A percentile compares a stretch with the other conserved stretches of the same genome.
Conservation (phyloP, 495 filamentous ascomycete genomes). For the Staphylotrichum longicolle region DNA sequence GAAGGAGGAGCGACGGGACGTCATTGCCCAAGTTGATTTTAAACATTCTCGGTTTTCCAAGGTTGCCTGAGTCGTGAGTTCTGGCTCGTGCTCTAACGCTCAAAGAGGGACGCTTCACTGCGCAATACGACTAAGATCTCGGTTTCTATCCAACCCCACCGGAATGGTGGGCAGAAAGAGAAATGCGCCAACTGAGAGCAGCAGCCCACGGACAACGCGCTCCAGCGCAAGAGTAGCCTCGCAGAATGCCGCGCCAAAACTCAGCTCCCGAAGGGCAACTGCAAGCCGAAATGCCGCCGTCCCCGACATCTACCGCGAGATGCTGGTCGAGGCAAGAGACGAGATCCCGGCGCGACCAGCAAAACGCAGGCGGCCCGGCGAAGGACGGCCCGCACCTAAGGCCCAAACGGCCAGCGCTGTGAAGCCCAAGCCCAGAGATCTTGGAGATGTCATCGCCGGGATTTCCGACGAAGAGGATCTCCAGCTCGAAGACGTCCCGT, state of each 20-base stretch:
- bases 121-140: no score
- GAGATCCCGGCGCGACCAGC: constrained; percentile 32
- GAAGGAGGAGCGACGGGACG: background rate
- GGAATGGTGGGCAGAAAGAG: constrained; percentile 31
- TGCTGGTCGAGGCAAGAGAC: constrained; percentile 21
- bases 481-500: constrained; percentile 40
- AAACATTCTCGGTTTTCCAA: no score
- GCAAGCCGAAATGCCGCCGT: constrained; percentile 8
- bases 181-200: constrained; percentile 17
- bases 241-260: background rate
- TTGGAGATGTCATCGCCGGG: constrained; percentile 12
- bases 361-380: constrained; percentile 44
- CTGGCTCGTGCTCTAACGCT: no score
- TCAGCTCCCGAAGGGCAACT: background rate
- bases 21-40: background rate
- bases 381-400: constrained; percentile 25
- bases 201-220: constrained; percentile 19
- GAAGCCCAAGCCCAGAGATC: constrained; percentile 2
- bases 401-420: constrained; percentile 11
- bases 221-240: constrained; percentile 17
- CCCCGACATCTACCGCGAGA: constrained; percentile 24
- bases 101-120: no score
- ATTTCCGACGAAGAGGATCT: constrained; percentile 35
- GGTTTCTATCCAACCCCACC: no score
- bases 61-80: no score